Conservation (phyloP, 2,329 filamentous ascomycete species). For the Colletotrichum lentis region DNA sequence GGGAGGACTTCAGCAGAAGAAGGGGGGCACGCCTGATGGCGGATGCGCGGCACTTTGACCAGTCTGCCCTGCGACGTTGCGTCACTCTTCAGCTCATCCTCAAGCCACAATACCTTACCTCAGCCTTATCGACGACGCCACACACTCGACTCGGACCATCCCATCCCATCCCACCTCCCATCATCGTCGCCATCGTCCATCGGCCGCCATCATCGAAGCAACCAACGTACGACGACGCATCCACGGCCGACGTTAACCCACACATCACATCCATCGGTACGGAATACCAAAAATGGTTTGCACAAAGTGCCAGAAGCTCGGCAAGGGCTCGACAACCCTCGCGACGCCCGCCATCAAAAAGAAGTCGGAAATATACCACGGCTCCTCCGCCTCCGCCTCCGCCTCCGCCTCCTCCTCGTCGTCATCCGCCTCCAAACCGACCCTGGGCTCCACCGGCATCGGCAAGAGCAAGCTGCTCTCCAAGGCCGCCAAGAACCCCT, state of each 20-base stretch:
- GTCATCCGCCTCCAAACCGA: conserved; percentile 54
- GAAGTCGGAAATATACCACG: conserved; percentile 72
- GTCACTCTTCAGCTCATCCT: conserved; percentile 14
- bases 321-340: conserved; percentile 64
- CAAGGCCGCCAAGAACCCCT: conserved; percentile 71
- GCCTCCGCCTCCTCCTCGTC: conserved; percentile 56
- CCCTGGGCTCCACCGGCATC: conserved; percentile 65
- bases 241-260: background rate
- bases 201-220: background rate
- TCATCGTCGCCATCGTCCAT: background rate
- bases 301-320: conserved; percentile 68
- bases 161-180: background rate
- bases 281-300: conserved; percentile 64
- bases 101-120: conserved; percentile 6
- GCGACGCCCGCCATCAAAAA: conserved; percentile 72
- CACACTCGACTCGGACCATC: background rate
- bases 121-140: background rate
- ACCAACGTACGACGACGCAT: background rate
- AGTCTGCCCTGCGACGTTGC: conserved; percentile 19
- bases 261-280: background rate
- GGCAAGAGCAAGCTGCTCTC: conserved; percentile 73
- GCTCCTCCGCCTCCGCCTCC: conserved; percentile 62
- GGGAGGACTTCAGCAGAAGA: conserved; percentile 13
- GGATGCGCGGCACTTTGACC: conserved; percentile 10
- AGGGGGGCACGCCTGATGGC: background rate